These are phyloP conservation scores for Yarrowia phangngaensis DNA, from an alignment of 805 yeast species.

Conservation along the genomic window DNA sequence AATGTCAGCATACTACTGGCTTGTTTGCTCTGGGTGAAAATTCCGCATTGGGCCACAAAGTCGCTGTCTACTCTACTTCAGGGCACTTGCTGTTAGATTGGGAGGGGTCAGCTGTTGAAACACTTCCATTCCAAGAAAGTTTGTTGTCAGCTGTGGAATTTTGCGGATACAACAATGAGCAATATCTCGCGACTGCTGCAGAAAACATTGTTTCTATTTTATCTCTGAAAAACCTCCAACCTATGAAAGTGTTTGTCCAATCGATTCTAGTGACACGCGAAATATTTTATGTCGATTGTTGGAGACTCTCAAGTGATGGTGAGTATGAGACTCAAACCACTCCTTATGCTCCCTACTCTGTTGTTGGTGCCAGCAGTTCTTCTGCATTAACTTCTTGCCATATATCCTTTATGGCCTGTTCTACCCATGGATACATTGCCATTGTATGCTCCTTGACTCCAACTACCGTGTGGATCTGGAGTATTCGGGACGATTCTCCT, in stretches of 20 bases:
- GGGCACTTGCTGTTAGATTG: conserved; percentile 12
- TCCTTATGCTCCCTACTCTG: conserved; percentile 12
- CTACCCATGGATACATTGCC: conserved; percentile 18
- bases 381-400: conserved; percentile 1
- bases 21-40: conserved; percentile 13
- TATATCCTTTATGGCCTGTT: conserved; percentile 19
- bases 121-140: conserved; percentile 1
- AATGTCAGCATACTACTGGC: conserved; percentile 8
- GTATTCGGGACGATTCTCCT: conserved; percentile 6
- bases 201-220: conserved; percentile 8
- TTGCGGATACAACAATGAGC: conserved; percentile 2
- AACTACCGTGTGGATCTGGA: conserved; percentile 24
- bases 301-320: neutral
- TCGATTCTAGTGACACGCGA: conserved; percentile 16
- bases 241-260: conserved; percentile 8
- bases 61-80: conserved; percentile 1
- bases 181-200: conserved; percentile 1
- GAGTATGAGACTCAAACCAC: conserved; percentile 6
- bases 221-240: conserved; percentile 1
- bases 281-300: conserved; percentile 10
- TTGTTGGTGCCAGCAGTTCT: conserved; percentile 6
- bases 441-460: conserved; percentile 22
- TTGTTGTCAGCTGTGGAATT: conserved; percentile 1
- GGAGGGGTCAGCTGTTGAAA: conserved; percentile 9
- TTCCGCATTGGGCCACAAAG: conserved; percentile 14